Evolutionary conservation across 2,329 filamentous ascomycete genomes (phyloP), one percentile per base, ranked within the genome.

Genomic region (Aureobasidium sp.): DNA sequence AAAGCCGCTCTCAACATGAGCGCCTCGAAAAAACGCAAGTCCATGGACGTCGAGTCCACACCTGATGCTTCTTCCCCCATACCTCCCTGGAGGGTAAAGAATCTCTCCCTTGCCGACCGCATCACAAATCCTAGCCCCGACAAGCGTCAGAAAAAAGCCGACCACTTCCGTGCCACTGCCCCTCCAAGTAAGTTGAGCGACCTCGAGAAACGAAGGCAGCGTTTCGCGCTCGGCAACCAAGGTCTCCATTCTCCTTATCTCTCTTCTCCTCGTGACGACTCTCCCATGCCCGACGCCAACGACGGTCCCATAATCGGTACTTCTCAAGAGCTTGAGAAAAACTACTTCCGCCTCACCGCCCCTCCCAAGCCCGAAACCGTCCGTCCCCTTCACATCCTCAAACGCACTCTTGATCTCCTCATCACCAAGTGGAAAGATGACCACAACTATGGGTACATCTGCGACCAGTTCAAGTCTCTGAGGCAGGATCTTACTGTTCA

Each of bases 381-480:
- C 47, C 90, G 93, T 40, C 93, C 93, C 19, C 78, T 95, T 65
- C 72, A 73, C 44, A 76, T 98, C 19, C 74, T 98, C 58, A 83
- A 85, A 61, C 84, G 93, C 71, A 90, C 91, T 5, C 72, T 98
- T 69, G 88, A 94, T 61, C 74, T 94, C 44, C 74, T 98, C 59
- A 94, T 95, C 75, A 87, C 85, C 74, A 97, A 95, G 73, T 98
- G 93, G 93, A 86, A 84, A 66, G 82, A 84, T 62, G 90, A 96
- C 63, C 85, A 84, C 72, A 95, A 97, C 72, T 98, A 98, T 71
- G 84, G 83, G 61, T 98, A 96, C 72, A 95, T 96, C 59, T 97
- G 93, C 80, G 90, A 98, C 68, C 93, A 98, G 78, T 95, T 98
- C 79, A 98, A 98, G 71, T 96, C 93, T 14, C 79, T 98, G 69